These are phyloP conservation scores for Marasmius tenuissimus DNA, from an alignment of 1,284 basidiomycete species.

Conservation along the genomic window DNA sequence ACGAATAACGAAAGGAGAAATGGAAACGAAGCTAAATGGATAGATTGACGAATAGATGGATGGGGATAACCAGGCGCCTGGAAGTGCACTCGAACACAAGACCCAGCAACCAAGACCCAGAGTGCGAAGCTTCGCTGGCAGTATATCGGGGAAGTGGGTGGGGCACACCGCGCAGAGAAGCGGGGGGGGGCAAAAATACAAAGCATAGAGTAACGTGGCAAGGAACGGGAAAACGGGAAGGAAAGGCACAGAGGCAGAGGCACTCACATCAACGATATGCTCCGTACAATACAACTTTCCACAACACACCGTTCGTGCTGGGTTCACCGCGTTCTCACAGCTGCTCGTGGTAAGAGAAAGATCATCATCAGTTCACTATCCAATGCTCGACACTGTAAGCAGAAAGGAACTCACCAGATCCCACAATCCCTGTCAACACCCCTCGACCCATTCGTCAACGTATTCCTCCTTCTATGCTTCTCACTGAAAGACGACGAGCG, in stretches of 20 bases:
- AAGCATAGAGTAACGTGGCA: too few relatives aligned
- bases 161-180: too few relatives aligned
- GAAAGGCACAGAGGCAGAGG: not conserved
- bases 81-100: too few relatives aligned
- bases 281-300: not conserved
- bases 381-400: not conserved
- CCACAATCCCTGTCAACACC: slow-evolving; percentile 1
- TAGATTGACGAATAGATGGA: too few relatives aligned
- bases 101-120: too few relatives aligned
- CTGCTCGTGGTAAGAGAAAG: not conserved
- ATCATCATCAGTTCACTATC: not conserved
- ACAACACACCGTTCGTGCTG: slow-evolving; percentile 1
- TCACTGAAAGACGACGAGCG: not conserved
- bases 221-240: too few relatives aligned
- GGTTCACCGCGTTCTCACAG: not conserved
- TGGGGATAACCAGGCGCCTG: too few relatives aligned
- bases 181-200: too few relatives aligned
- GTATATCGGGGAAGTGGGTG: too few relatives aligned
- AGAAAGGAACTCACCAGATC: not conserved
- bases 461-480: not conserved
- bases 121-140: too few relatives aligned
- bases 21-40: too few relatives aligned
- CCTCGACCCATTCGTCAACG: not conserved
- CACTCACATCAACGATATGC: not conserved
- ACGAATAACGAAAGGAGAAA: too few relatives aligned